Conservation (phyloP, 805 yeast genomes). For the Lachancea mirantina region DNA sequence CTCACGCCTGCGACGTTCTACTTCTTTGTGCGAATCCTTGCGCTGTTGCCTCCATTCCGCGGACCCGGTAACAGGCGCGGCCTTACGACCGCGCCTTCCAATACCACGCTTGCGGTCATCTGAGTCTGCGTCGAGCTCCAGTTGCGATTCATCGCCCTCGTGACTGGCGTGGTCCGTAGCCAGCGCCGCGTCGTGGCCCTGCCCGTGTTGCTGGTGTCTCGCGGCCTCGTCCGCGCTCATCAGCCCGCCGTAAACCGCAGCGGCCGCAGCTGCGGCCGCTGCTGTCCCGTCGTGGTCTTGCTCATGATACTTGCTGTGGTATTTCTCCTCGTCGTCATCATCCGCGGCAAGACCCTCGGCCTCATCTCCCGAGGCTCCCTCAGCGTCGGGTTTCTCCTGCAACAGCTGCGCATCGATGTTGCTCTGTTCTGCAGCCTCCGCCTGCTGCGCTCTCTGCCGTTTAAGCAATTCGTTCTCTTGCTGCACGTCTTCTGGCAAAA, state of each 20-base stretch:
- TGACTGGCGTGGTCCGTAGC: conserved; percentile 5
- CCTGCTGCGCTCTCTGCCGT: conserved; percentile 6
- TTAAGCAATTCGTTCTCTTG: conserved; percentile 9
- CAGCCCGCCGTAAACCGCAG: conserved; percentile 22
- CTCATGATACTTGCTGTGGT: no score
- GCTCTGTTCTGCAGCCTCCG: conserved; percentile 11
- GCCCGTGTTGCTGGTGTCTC: conserved; percentile 4
- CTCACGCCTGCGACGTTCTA: conserved; percentile 87
- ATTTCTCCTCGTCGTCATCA: conserved; percentile 8
- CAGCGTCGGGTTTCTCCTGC: conserved; percentile 8
- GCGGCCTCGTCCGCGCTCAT: conserved; percentile 20
- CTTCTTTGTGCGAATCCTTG: conserved; percentile 90
- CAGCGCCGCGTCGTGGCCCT: conserved; percentile 3
- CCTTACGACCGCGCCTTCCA: conserved; percentile 25
- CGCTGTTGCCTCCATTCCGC: conserved; percentile 42
- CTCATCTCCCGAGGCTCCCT: conserved; percentile 6
- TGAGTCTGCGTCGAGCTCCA: conserved; percentile 11
- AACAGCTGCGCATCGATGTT: conserved; percentile 30
- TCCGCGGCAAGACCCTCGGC: conserved; percentile 12
- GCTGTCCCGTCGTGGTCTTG: conserved; percentile 13
- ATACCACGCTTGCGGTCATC: conserved; percentile 8
- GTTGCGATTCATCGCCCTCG: conserved; percentile 5
- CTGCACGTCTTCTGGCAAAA: conserved; percentile 15
- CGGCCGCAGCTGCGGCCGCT: conserved; percentile 25
- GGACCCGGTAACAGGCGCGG: conserved; percentile 24